Base-by-base conservation (phyloP, 805 yeast genomes). In the Teunomyces panamensis region DNA sequence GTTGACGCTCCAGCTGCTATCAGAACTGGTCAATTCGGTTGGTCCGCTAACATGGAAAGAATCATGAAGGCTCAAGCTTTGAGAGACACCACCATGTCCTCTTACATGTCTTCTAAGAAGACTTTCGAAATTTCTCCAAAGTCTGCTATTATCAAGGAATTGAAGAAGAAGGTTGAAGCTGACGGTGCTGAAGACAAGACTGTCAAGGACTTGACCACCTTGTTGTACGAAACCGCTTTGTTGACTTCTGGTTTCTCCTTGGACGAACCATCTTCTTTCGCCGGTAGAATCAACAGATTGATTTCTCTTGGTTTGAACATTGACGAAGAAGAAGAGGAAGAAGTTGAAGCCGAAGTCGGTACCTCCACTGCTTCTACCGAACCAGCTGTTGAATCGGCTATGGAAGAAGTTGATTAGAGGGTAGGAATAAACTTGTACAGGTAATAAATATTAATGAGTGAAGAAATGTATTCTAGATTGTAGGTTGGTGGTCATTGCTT, bases 1-100 rank as follows among this genome's bases (percentile, higher is more conserved):
- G 89, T 91, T 64, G 97, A 91, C 68, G 91, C 98, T 50, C 99
- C 99, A 74, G 99, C 99, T 73, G 99, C 99, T 63, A 94, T 94
- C 73, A 90, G 99, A 84, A 94, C 99, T 61, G 98, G 97, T 62
- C 98, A 94, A 81, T 94, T 94, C 74, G 99, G 99, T 74, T 94
- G 99, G 99, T 94, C 99, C 60, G 99, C 99, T 67, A 94, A 94
- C 83, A 94, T 94, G 99, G 99, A 94, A 83, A 92, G 99, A 87
- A 94, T 94, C 83, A 94, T 94, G 99, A 94, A 94, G 83, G 99
- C 99, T 54, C 99, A 94, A 82, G 99, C 99, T 63, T 80, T 94
- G 67, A 90, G 98, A 81, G 99, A 94, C 75, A 88, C 96, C 63
- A 82, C 96, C 62, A 94, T 94, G 99, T 90, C 98, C 36, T 84